Percentiles rank a stretch among this genome's conserved stretches.
Evolutionary conservation across 164 flowering plant species (phyloP).

Genomic region (Warburgia ugandensis): DNA sequence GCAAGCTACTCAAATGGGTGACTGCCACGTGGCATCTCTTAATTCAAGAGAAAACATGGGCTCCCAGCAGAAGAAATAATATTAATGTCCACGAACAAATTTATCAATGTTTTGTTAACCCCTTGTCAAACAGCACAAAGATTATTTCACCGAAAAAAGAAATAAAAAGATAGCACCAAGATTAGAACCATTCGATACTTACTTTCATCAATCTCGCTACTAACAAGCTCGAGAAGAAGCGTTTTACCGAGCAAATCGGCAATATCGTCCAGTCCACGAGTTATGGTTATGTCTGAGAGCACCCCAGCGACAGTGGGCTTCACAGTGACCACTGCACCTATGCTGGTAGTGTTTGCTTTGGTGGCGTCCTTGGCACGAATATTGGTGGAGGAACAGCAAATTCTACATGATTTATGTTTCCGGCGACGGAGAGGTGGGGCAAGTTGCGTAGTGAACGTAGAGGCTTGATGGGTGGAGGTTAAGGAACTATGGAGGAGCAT

Average conservation of each 20-base stretch:
- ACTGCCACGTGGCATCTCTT: too few species aligned
- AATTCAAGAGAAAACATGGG: too few species aligned
- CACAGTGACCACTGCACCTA: conserved; percentile 41
- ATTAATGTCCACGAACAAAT: too few species aligned
- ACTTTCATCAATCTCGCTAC: conserved; percentile 56
- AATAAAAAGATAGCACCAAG: too few species aligned
- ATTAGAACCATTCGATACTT: conserved; percentile 16
- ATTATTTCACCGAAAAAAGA: too few species aligned
- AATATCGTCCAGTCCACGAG: conserved; percentile 10
- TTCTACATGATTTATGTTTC: neutral
- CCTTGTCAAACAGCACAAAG: too few species aligned
- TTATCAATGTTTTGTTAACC: too few species aligned
- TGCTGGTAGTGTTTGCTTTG: conserved; percentile 1
- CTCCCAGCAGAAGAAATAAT: too few species aligned
- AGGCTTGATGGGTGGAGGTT: neutral
- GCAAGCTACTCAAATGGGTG: too few species aligned
- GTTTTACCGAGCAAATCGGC: conserved; percentile 27
- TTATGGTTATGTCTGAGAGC: conserved; percentile 7
- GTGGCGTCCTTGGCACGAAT: neutral
- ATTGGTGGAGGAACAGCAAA: neutral
- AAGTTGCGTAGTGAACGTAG: neutral
- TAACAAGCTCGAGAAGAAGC: conserved; percentile 52
- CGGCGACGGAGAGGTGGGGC: neutral
- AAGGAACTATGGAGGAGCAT: conserved; percentile 4
- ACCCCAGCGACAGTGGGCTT: conserved; percentile 23